Base-by-base conservation (phyloP, 305 asterid species). In the Euphrasia arctica region DNA sequence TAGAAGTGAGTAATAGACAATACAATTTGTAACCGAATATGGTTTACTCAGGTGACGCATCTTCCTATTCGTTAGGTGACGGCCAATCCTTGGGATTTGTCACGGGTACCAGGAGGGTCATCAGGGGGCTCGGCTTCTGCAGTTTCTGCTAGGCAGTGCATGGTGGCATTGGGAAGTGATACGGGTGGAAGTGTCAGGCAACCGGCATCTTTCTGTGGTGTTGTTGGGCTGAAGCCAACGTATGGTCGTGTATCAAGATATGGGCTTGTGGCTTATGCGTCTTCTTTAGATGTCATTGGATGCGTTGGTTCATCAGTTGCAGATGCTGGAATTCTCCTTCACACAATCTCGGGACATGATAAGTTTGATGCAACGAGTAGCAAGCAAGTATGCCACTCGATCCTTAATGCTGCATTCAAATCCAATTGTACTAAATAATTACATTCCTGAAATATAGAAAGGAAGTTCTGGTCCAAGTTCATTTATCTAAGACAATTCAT, bases 181-280 rank as follows among this genome's bases (percentile, higher is more conserved):
- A 90, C 99, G 4, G 97, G 99, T 75, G 99, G 99, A 62, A 93
- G 97, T 78, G 97, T 93, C 31, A 88, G 98, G 69, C 97, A 93
- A 69, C 98, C 98, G 2, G 96, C 97, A 32, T 88, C 98, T 11
- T 93, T 93, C 69, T 93, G 97, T 76, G 98, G 98, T 4, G 91
- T 90, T 63, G 96, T 93, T 62, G 98, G 97, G 39, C 70, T 93
- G 54, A 93, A 93, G 75, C 98, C 97, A 72, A 93, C 97, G 14
- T 93, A 93, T 78, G 98, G 98, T 3, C 97, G 95, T 67, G 94
- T 90, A 66, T 93, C 98, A 32, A 89, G 98, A 83, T 93, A 84
- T 64, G 98, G 97, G 13, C 95, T 93, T 36, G 85, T 93, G 64
- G 96, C 98, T 45, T 93, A 93, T 79, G 98, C 98, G 1, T 93